Evolutionary conservation across 2,329 filamentous ascomycete genomes (phyloP).

Genomic region (Exserohilum rostratum): DNA sequence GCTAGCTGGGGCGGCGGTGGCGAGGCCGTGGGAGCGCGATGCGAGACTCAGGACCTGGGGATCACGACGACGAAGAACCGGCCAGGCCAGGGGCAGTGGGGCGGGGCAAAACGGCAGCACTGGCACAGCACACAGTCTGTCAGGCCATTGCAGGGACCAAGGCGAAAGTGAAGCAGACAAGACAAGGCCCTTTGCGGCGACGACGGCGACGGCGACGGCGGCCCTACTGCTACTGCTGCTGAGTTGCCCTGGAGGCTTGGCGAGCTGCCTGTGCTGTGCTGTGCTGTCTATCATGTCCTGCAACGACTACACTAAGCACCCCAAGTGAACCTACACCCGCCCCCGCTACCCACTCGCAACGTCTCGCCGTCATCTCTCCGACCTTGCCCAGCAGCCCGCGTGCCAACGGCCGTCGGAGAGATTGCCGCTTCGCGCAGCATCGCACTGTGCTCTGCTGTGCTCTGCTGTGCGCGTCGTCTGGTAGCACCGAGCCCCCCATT

Average conservation of each 20-base stretch:
- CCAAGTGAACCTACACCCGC: too few species aligned
- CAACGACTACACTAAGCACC: too few species aligned
- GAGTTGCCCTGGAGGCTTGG: too few species aligned
- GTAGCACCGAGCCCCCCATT: neutral
- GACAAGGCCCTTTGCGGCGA: too few species aligned
- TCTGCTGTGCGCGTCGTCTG: too few species aligned
- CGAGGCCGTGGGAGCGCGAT: neutral
- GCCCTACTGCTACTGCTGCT: too few species aligned
- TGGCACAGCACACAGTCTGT: neutral
- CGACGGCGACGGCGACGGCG: too few species aligned
- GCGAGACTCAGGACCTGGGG: neutral
- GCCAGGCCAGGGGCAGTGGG: constrained; percentile 3
- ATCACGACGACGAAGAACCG: neutral
- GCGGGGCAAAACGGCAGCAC: constrained; percentile 8
- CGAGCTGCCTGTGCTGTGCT: too few species aligned
- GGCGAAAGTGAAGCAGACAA: too few species aligned
- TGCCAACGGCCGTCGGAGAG: neutral
- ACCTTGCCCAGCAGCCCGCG: neutral
- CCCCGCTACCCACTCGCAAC: neutral
- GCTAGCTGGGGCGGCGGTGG: neutral
- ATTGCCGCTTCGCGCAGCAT: constrained; percentile 10
- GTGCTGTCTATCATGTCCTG: neutral
- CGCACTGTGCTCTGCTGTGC: neutral
- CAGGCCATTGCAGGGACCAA: too few species aligned
- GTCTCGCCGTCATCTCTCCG: neutral